A percentile compares a stretch with the other conserved stretches of the same genome.
Evolutionary conservation across 2,329 filamentous ascomycete genomes (phyloP).

Genomic region (Penicillium frequentans): DNA sequence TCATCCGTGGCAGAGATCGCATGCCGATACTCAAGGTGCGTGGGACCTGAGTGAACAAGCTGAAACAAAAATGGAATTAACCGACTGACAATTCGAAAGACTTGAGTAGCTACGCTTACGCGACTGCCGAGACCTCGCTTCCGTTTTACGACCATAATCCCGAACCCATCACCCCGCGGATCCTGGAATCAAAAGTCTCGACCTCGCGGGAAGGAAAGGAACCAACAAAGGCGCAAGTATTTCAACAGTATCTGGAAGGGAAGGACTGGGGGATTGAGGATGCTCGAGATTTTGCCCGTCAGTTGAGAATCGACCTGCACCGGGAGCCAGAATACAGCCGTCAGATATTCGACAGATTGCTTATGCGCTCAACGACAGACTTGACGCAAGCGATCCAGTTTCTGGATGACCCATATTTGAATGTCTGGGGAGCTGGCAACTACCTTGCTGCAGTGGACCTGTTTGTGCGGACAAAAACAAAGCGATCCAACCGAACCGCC

Average conservation of each 20-base stretch:
- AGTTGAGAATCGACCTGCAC: conserved; percentile 33
- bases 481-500: conserved; percentile 16
- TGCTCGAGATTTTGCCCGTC: conserved; percentile 28
- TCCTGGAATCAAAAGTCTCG: not conserved
- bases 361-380: conserved; percentile 16
- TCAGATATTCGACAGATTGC: conserved; percentile 34
- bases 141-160: conserved; percentile 23
- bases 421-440: conserved; percentile 37
- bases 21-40: conserved; percentile 26
- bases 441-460: conserved; percentile 31
- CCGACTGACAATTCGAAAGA: conserved; percentile 12
- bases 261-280: conserved; percentile 25
- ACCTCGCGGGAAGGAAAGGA: not conserved
- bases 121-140: conserved; percentile 15
- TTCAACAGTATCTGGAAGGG: conserved; percentile 21
- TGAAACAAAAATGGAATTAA: not conserved
- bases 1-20: conserved; percentile 24
- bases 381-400: conserved; percentile 31
- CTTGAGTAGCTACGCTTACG: conserved; percentile 18
- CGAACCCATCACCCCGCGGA: conserved; percentile 8
- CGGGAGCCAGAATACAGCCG: conserved; percentile 37
- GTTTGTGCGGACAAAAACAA: conserved; percentile 20
- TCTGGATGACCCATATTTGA: conserved; percentile 37
- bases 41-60: not conserved
- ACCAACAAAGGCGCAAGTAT: conserved; percentile 6